These are phyloP conservation scores for Marasmius fiardii DNA, from an alignment of 1,284 basidiomycete species.

Conservation along the genomic window DNA sequence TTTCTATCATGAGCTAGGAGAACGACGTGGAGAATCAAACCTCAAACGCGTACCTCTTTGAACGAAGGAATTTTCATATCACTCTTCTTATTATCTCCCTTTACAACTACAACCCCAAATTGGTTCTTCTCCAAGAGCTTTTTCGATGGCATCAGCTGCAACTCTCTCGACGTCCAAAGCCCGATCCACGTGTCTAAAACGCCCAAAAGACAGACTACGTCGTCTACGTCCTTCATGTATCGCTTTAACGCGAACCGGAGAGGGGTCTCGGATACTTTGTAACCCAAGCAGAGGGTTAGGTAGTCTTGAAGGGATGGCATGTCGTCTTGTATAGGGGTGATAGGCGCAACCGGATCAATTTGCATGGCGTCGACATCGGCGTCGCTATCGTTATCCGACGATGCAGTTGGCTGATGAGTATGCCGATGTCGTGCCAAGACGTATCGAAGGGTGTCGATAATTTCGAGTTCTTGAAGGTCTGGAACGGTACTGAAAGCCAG, in stretches of 20 bases:
- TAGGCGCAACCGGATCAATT: slow-evolving; percentile 38
- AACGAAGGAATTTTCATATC: slow-evolving; percentile 40
- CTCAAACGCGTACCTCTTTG: slow-evolving; percentile 38
- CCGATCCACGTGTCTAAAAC: slow-evolving; percentile 55
- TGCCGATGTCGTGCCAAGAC: slow-evolving; percentile 36
- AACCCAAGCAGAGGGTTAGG: slow-evolving; percentile 48
- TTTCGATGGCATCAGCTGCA: slow-evolving; percentile 32
- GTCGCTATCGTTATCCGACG: not conserved
- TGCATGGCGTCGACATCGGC: slow-evolving; percentile 46
- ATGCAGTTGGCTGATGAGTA: slow-evolving; percentile 12
- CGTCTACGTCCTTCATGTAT: slow-evolving; percentile 49
- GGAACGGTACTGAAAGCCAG: slow-evolving; percentile 49
- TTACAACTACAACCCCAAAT: slow-evolving; percentile 38
- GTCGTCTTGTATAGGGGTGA: slow-evolving; percentile 20
- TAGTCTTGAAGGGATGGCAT: slow-evolving; percentile 46
- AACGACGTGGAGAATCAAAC: not conserved
- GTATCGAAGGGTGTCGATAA: slow-evolving; percentile 47
- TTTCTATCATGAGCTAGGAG: slow-evolving; percentile 1
- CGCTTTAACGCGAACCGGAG: slow-evolving; percentile 56
- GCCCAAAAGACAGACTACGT: slow-evolving; percentile 46
- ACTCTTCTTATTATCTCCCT: slow-evolving; percentile 27
- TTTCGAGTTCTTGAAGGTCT: slow-evolving; percentile 61
- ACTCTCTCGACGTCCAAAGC: slow-evolving; percentile 29
- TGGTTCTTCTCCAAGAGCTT: slow-evolving; percentile 34
- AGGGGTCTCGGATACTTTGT: slow-evolving; percentile 46